Evolutionary conservation across 345 rosid species (phyloP).

Genomic region (Cardamine chenopodiifolia): DNA sequence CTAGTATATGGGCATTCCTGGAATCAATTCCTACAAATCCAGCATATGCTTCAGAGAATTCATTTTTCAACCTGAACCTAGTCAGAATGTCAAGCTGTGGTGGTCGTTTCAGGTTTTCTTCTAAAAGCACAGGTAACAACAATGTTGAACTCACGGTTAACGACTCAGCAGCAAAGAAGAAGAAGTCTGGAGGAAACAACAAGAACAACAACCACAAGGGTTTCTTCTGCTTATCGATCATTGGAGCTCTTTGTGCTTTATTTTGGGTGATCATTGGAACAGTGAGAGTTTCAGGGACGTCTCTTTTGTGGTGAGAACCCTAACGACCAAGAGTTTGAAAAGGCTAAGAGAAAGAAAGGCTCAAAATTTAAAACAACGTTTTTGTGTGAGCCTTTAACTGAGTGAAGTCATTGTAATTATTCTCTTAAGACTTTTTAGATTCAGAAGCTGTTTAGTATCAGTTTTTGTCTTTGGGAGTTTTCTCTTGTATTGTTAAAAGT

Average conservation of each 20-base stretch:
- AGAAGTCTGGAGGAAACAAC: slow-evolving; percentile 40
- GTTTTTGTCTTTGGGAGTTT: background rate
- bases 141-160: slow-evolving; percentile 17
- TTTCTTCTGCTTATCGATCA: slow-evolving; percentile 52
- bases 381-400: background rate
- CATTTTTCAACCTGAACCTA: slow-evolving; percentile 58
- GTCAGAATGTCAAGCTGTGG: slow-evolving; percentile 76
- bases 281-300: slow-evolving; percentile 48
- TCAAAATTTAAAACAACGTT: background rate
- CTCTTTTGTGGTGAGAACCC: slow-evolving; percentile 35
- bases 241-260: slow-evolving; percentile 68
- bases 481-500: background rate
- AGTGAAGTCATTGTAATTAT: slow-evolving; percentile 19
- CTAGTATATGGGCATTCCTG: slow-evolving; percentile 70
- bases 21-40: slow-evolving; percentile 88
- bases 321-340: background rate
- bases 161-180: slow-evolving; percentile 36
- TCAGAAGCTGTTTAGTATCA: slow-evolving; percentile 10
- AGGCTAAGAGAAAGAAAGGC: slow-evolving; percentile 4
- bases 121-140: slow-evolving; percentile 31
- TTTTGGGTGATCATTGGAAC: slow-evolving; percentile 66
- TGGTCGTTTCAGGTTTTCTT: slow-evolving; percentile 51
- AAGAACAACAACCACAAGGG: slow-evolving; percentile 35
- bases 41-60: slow-evolving; percentile 78
- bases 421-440: background rate